These are phyloP conservation scores for Candida fluviatilis DNA, from an alignment of 805 yeast species.

Conservation along the genomic window DNA sequence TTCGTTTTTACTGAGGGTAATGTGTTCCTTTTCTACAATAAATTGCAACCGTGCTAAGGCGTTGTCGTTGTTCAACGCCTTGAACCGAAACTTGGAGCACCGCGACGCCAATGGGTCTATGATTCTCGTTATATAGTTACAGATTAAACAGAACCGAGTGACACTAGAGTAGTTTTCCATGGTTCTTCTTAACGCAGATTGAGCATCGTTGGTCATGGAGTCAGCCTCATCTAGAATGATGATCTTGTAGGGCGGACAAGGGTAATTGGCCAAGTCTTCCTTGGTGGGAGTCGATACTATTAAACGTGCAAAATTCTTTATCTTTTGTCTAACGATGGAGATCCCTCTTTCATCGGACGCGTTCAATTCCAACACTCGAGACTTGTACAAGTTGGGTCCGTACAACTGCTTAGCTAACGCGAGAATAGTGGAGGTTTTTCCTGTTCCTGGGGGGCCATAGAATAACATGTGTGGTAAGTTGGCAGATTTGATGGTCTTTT, in stretches of 20 bases:
- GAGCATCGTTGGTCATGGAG: slow-evolving; percentile 97
- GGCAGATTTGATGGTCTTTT: slow-evolving; percentile 71
- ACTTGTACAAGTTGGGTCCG: slow-evolving; percentile 63
- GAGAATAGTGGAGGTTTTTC: slow-evolving; percentile 83
- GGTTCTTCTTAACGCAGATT: slow-evolving; percentile 89
- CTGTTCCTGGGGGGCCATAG: slow-evolving; percentile 94
- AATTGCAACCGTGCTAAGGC: slow-evolving; percentile 65
- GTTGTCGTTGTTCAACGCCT: slow-evolving; percentile 63
- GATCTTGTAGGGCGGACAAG: slow-evolving; percentile 95
- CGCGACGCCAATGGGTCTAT: slow-evolving; percentile 96
- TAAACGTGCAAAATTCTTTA: slow-evolving; percentile 81
- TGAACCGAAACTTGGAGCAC: slow-evolving; percentile 92
- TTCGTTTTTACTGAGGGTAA: slow-evolving; percentile 32
- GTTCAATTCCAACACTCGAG: slow-evolving; percentile 76
- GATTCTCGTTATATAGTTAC: slow-evolving; percentile 94
- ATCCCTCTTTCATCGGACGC: slow-evolving; percentile 93
- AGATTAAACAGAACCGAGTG: slow-evolving; percentile 87
- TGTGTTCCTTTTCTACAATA: slow-evolving; percentile 46
- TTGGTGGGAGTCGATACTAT: slow-evolving; percentile 76
- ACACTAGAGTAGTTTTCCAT: slow-evolving; percentile 61
- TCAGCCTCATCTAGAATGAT: slow-evolving; percentile 94
- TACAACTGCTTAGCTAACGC: slow-evolving; percentile 78
- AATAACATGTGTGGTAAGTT: slow-evolving; percentile 90
- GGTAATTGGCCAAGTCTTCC: slow-evolving; percentile 68
- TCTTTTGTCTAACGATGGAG: slow-evolving; percentile 78